These are phyloP conservation scores for Ettlia oleoabundans DNA, from an alignment of 139 green algal species.

Conservation along the genomic window DNA sequence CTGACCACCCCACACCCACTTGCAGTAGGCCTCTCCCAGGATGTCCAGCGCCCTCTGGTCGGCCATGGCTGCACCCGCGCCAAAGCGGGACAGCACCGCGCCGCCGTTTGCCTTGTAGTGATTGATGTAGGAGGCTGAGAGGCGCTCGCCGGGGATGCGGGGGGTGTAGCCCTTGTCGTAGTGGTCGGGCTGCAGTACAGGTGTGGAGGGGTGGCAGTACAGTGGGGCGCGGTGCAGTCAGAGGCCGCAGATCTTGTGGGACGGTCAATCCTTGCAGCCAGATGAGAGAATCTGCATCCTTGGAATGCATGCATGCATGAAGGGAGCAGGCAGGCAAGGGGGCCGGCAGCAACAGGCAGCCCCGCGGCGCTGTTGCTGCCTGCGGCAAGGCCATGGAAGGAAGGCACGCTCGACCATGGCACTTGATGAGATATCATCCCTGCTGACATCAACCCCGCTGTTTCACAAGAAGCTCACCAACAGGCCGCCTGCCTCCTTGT, in stretches of 20 bases:
- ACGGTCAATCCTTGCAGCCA: no score
- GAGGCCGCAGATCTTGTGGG: neutral
- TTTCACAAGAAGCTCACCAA: slow-evolving; percentile 23
- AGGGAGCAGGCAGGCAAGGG: no score
- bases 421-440: no score
- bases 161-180: slow-evolving; percentile 68
- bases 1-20: neutral
- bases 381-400: no score
- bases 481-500: slow-evolving; percentile 31
- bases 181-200: slow-evolving; percentile 59
- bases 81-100: slow-evolving; percentile 52
- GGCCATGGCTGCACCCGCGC: slow-evolving; percentile 27
- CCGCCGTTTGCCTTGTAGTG: slow-evolving; percentile 81
- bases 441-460: no score
- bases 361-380: no score
- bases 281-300: no score
- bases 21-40: slow-evolving; percentile 62
- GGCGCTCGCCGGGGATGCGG: slow-evolving; percentile 53
- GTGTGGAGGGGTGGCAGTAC: neutral
- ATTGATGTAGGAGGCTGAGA: slow-evolving; percentile 82
- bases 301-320: no score
- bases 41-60: slow-evolving; percentile 63
- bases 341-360: no score
- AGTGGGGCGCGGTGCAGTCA: neutral
- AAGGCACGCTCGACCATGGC: no score